phyloP scores from a whole-genome alignment of 768 basidiomycete genomes.

The Glaciozyma martinii region DNA sequence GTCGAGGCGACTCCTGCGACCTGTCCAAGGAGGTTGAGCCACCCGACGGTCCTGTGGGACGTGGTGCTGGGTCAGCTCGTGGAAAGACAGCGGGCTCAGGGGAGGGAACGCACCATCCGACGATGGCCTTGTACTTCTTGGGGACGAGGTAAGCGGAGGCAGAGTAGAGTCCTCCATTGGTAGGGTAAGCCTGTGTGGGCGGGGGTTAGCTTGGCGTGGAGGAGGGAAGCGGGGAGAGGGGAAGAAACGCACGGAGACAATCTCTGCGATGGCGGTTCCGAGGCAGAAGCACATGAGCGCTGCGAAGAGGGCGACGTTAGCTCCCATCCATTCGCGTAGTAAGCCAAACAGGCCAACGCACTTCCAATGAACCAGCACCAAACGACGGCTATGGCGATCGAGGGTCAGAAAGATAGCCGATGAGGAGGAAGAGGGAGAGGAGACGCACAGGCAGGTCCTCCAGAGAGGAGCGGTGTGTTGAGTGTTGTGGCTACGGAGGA shows the following conservation, averaged over 20 bases:
- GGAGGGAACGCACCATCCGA: constrained; percentile 41
- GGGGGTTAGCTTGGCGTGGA: not conserved
- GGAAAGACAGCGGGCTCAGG: constrained; percentile 12
- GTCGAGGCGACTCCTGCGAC: constrained; percentile 78
- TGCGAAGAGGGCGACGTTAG: constrained; percentile 14
- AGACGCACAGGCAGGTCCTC: constrained; percentile 39
- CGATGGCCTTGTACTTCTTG: constrained; percentile 36
- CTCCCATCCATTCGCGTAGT: not conserved
- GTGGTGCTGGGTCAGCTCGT: not conserved
- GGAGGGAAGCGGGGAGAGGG: too few species aligned
- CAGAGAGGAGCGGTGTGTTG: constrained; percentile 40
- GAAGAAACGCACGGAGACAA: constrained; percentile 37
- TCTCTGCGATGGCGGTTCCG: constrained; percentile 33
- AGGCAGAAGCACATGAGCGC: constrained; percentile 31
- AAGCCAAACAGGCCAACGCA: constrained; percentile 19
- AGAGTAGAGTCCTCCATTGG: constrained; percentile 44
- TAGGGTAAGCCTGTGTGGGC: constrained; percentile 40
- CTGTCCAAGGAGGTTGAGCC: constrained; percentile 66
- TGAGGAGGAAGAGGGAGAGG: too few species aligned
- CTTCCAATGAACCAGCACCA: constrained; percentile 43
- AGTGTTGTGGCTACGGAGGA: constrained; percentile 42
- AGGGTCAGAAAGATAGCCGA: too few species aligned
- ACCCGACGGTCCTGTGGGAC: constrained; percentile 37
- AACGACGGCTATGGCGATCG: constrained; percentile 32
- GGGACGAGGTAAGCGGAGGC: constrained; percentile 43